phyloP scores from a whole-genome alignment of 345 rosid genomes.

The Nasturtium officinale region DNA sequence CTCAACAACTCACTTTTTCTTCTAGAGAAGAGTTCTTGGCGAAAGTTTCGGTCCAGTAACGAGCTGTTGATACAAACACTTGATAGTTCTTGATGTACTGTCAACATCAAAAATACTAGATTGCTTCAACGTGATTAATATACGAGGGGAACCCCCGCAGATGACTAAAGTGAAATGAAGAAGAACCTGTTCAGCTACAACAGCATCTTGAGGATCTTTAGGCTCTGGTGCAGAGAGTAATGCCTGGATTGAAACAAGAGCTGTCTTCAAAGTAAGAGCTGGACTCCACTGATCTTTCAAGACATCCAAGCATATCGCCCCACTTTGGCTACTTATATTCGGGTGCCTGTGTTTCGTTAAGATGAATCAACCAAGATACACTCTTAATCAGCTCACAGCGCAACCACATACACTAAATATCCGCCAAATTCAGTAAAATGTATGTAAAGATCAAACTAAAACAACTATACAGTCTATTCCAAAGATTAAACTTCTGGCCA shows the following conservation, averaged over 20 bases:
- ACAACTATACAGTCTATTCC: not conserved
- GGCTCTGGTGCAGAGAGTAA: slow-evolving; percentile 93
- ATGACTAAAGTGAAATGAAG: not conserved
- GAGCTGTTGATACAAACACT: slow-evolving; percentile 87
- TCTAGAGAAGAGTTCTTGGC: slow-evolving; percentile 84
- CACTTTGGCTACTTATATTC: slow-evolving; percentile 98
- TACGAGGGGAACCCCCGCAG: not conserved
- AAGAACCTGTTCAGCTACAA: slow-evolving; percentile 94
- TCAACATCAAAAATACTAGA: slow-evolving; percentile 23
- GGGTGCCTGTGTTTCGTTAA: slow-evolving; percentile 71
- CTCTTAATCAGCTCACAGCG: not conserved
- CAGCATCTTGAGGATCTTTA: slow-evolving; percentile 99
- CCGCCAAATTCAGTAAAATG: not conserved
- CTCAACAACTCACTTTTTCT: slow-evolving; percentile 70
- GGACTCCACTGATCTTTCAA: slow-evolving; percentile 99
- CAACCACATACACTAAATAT: not conserved
- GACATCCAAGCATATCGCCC: slow-evolving; percentile 96
- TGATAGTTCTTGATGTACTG: slow-evolving; percentile 90
- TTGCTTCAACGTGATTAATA: not conserved
- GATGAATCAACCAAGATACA: not conserved
- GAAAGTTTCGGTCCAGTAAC: slow-evolving; percentile 96
- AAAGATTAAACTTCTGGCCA: not conserved
- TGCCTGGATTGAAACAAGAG: slow-evolving; percentile 95
- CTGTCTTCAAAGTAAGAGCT: slow-evolving; percentile 95
- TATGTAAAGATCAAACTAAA: not conserved